phyloP scores from a whole-genome alignment of 805 yeast species.

The Saccharomycopsis babjevae region DNA sequence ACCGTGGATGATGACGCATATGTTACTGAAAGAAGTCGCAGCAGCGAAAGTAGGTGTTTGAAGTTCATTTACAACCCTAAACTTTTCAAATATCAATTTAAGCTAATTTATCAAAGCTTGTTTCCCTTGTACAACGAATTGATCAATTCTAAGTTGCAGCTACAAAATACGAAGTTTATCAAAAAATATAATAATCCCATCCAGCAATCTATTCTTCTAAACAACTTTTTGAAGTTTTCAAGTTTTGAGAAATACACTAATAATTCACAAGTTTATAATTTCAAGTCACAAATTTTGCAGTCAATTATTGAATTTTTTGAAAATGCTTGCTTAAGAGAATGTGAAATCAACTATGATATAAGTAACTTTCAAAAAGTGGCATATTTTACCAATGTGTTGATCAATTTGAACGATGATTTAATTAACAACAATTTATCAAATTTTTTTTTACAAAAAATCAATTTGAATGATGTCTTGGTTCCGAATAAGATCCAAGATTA shows the following conservation, averaged over 20 bases:
- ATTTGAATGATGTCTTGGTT: constrained; percentile 28
- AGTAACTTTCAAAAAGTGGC: constrained; percentile 32
- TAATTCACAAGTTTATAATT: constrained; percentile 26
- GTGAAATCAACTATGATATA: constrained; percentile 46
- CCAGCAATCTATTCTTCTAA: constrained; percentile 39
- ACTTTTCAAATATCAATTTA: constrained; percentile 27
- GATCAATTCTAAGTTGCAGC: constrained; percentile 28
- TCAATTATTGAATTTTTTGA: constrained; percentile 60
- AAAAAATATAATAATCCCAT: constrained; percentile 38
- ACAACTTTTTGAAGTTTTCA: constrained; percentile 32
- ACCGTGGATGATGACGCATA: not conserved
- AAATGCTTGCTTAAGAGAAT: constrained; percentile 57
- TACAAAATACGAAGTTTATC: constrained; percentile 36
- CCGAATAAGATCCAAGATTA: constrained; percentile 26
- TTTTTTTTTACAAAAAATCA: constrained; percentile 30
- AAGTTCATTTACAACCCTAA: constrained; percentile 19
- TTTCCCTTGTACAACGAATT: constrained; percentile 39
- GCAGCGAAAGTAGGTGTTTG: not conserved
- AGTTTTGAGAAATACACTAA: constrained; percentile 24
- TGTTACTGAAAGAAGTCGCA: not conserved
- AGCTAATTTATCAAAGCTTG: constrained; percentile 31
- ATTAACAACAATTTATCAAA: constrained; percentile 31
- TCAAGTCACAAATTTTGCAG: constrained; percentile 29
- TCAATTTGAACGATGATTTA: constrained; percentile 27
- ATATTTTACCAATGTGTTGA: constrained; percentile 26